Conservation (phyloP, 805 yeast species). For the Candida awuae region DNA sequence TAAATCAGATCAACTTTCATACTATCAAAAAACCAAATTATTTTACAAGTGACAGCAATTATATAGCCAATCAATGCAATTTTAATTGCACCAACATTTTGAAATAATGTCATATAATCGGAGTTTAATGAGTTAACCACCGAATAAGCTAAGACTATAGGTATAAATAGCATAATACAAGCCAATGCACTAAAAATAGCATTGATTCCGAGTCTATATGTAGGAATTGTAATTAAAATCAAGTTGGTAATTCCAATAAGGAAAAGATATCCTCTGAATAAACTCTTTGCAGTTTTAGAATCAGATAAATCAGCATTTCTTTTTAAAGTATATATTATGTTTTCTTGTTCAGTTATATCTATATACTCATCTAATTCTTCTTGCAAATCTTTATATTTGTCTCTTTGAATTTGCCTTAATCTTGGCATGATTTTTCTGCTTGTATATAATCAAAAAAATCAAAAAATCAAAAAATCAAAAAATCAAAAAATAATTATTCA, state of each 20-base stretch:
- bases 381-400: constrained; percentile 15
- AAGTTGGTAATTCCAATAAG: constrained; percentile 19
- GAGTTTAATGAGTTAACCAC: not conserved
- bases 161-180: constrained; percentile 15
- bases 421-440: constrained; percentile 27
- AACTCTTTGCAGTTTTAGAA: constrained; percentile 8
- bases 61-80: constrained; percentile 8
- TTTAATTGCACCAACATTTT: constrained; percentile 2
- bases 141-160: constrained; percentile 1
- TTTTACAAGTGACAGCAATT: constrained; percentile 9
- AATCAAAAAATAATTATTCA: no score
- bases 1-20: constrained; percentile 18
- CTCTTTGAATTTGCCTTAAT: constrained; percentile 20
- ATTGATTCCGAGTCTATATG: constrained; percentile 21
- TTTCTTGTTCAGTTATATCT: constrained; percentile 21
- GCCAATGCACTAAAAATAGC: constrained; percentile 21
- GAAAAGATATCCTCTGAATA: constrained; percentile 15
- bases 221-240: constrained; percentile 22
- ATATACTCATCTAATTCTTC: constrained; percentile 12
- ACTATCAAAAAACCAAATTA: constrained; percentile 3
- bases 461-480: no score
- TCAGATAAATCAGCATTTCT: constrained; percentile 5
- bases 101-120: not conserved
- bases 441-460: no score
- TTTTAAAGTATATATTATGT: constrained; percentile 16